A percentile compares a stretch with the other conserved stretches of the same genome.
These are phyloP conservation scores for Astrothelium macrocarpum DNA, from an alignment of 495 filamentous ascomycete species.

Conservation along the genomic window DNA sequence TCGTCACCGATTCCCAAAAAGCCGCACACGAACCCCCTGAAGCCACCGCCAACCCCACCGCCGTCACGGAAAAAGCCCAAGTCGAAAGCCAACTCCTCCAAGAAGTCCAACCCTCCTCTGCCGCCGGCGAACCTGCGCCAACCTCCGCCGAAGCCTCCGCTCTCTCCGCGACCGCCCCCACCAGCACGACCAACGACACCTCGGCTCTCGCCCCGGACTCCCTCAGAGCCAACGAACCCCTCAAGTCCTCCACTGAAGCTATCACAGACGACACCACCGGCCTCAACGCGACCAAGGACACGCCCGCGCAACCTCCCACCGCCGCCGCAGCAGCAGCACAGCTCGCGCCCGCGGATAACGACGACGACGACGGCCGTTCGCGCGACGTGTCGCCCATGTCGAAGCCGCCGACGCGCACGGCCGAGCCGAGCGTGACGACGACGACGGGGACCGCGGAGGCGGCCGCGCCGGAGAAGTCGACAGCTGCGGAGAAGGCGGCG, in stretches of 20 bases:
- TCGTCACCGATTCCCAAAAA: slow-evolving; percentile 12
- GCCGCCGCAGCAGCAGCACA: slow-evolving; percentile 6
- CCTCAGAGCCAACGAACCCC: slow-evolving; percentile 18
- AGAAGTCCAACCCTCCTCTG: slow-evolving; percentile 16
- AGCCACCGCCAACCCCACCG: slow-evolving; percentile 18
- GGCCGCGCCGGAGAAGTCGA: slow-evolving; percentile 14
- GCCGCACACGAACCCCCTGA: slow-evolving; percentile 17
- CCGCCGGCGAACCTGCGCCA: slow-evolving; percentile 29
- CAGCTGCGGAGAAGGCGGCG: slow-evolving; percentile 12
- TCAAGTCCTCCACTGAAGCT: slow-evolving; percentile 16
- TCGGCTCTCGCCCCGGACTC: slow-evolving; percentile 16
- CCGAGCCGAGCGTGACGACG: slow-evolving; percentile 23
- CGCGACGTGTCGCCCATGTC: slow-evolving; percentile 32
- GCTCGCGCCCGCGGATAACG: not conserved
- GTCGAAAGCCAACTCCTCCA: slow-evolving; percentile 21
- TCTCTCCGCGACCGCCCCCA: slow-evolving; percentile 7
- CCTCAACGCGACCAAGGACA: slow-evolving; percentile 16
- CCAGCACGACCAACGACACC: slow-evolving; percentile 8
- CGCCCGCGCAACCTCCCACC: slow-evolving; percentile 7
- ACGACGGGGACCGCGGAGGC: slow-evolving; percentile 23
- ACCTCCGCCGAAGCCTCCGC: slow-evolving; percentile 12
- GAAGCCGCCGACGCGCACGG: slow-evolving; percentile 15
- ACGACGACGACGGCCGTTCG: slow-evolving; percentile 1
- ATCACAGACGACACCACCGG: slow-evolving; percentile 4
- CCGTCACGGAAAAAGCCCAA: slow-evolving; percentile 18